Conservation (phyloP, 2,329 filamentous ascomycete species). For the Colletotrichum liriopes region DNA sequence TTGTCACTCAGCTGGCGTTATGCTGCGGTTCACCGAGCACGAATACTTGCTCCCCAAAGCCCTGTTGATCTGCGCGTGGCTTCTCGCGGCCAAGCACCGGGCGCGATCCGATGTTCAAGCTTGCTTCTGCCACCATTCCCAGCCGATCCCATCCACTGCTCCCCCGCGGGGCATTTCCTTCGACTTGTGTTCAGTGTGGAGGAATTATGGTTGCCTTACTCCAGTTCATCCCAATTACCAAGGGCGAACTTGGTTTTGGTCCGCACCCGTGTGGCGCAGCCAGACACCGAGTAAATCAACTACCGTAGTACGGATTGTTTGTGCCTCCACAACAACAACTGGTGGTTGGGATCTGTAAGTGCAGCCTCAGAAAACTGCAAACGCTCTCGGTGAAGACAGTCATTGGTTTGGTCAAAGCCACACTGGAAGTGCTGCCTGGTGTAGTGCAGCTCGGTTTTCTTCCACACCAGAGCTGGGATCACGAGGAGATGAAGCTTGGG, state of each 20-base stretch:
- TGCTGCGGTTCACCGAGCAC: neutral
- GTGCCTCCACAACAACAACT: slow-evolving; percentile 11
- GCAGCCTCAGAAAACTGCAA: slow-evolving; percentile 5
- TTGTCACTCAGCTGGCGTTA: neutral
- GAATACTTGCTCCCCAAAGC: neutral
- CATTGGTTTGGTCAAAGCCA: slow-evolving; percentile 33
- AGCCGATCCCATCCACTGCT: neutral
- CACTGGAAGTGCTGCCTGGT: slow-evolving; percentile 16
- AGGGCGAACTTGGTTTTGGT: slow-evolving; percentile 3
- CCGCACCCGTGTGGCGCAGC: slow-evolving; percentile 23
- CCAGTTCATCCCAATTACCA: slow-evolving; percentile 9
- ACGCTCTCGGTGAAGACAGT: neutral
- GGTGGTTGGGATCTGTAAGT: slow-evolving; percentile 19
- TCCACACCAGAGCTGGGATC: neutral
- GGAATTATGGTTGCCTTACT: neutral
- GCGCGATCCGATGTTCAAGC: slow-evolving; percentile 6
- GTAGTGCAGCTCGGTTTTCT: slow-evolving; percentile 6
- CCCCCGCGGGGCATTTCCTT: slow-evolving; percentile 13
- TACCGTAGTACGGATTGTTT: neutral
- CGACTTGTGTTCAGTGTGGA: slow-evolving; percentile 7
- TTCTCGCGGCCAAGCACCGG: neutral
- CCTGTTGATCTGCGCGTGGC: neutral
- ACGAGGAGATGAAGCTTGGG: neutral
- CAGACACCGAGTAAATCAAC: slow-evolving; percentile 11
- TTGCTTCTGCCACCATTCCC: slow-evolving; percentile 5